These are phyloP conservation scores for Wickerhamomyces sp. DNA, from an alignment of 1,139 yeast species.

Conservation along the genomic window DNA sequence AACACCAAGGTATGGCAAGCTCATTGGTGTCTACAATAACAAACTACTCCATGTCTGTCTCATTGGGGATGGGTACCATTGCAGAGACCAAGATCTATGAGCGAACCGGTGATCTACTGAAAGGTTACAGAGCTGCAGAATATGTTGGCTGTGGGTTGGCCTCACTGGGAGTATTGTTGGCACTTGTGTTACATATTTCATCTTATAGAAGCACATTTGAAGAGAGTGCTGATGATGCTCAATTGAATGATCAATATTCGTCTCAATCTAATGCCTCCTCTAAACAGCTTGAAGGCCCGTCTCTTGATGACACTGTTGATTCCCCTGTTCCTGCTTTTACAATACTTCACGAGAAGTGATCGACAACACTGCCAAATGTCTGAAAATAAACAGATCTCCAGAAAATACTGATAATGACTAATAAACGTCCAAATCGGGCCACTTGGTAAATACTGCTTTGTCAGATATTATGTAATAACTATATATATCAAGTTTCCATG, in stretches of 20 bases:
- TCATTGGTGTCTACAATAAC: constrained; percentile 50
- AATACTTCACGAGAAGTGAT: too few species aligned
- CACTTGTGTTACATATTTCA: constrained; percentile 7
- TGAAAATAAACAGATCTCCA: too few species aligned
- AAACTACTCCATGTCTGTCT: constrained; percentile 49
- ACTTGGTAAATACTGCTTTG: too few species aligned
- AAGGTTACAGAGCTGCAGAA: constrained; percentile 41
- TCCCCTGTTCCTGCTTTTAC: too few species aligned
- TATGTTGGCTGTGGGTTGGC: constrained; percentile 33
- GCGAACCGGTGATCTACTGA: constrained; percentile 23
- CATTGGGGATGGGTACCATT: constrained; percentile 47
- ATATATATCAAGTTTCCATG: too few species aligned
- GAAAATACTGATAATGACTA: too few species aligned
- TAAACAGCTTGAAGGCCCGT: too few species aligned
- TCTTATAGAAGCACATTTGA: constrained; percentile 3
- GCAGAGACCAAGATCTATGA: constrained; percentile 38
- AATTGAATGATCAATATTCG: neutral
- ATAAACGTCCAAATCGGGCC: too few species aligned
- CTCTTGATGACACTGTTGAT: too few species aligned
- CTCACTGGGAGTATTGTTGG: constrained; percentile 15
- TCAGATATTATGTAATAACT: too few species aligned
- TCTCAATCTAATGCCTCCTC: too few species aligned
- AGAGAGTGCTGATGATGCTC: neutral
- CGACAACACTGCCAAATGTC: too few species aligned
- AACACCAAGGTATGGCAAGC: constrained; percentile 59